phyloP scores from a whole-genome alignment of 2,329 filamentous ascomycete genomes.

The Exophiala alcalophila region DNA sequence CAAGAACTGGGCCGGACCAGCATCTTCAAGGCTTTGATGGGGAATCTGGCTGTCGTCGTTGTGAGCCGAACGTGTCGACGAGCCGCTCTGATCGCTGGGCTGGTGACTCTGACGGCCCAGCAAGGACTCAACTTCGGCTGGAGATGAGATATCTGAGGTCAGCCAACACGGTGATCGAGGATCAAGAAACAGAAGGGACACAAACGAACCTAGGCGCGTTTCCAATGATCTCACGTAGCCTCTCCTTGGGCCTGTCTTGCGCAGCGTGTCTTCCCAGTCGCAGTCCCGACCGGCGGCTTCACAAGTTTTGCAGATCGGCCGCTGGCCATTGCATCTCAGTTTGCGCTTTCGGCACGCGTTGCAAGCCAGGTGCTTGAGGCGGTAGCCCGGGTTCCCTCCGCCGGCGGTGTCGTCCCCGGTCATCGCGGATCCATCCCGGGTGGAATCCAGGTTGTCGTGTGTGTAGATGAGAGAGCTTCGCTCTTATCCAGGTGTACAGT shows the following conservation, averaged over 20 bases:
- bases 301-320: slow-evolving; percentile 6
- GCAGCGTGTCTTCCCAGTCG: slow-evolving; percentile 10
- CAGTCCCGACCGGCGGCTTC: slow-evolving; percentile 2
- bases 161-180: not conserved
- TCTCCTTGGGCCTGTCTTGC: slow-evolving; percentile 6
- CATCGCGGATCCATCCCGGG: no score
- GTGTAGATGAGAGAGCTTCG: no score
- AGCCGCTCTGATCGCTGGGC: not conserved
- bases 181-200: not conserved
- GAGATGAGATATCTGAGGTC: not conserved
- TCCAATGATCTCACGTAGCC: slow-evolving; percentile 12
- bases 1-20: no score
- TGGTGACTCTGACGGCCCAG: not conserved
- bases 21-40: not conserved
- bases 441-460: no score
- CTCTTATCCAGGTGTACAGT: no score
- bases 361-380: slow-evolving; percentile 8
- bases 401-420: no score
- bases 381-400: no score
- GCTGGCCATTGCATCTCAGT: slow-evolving; percentile 1
- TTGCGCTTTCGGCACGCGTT: slow-evolving; percentile 7
- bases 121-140: slow-evolving; percentile 8
- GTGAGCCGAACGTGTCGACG: not conserved
- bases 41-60: no score
- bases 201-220: slow-evolving; percentile 5